Percentiles rank a stretch among this genome's conserved stretches.
Conservation (phyloP, 495 filamentous ascomycete genomes). For the Neurospora sp. region DNA sequence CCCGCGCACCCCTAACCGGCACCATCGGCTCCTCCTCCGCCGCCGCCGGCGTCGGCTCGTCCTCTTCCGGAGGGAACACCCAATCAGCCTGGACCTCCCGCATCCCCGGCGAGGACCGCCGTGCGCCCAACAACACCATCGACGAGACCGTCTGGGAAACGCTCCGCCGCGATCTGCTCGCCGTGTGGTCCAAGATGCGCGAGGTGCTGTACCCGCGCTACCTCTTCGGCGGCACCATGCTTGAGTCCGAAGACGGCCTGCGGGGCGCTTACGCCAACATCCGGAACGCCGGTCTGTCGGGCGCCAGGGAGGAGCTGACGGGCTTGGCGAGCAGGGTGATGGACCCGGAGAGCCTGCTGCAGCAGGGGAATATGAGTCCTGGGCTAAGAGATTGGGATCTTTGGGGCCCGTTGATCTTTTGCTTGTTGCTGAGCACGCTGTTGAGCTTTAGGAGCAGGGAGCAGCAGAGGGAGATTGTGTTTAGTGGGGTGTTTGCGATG, state of each 20-base stretch:
- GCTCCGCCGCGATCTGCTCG: conserved; percentile 76
- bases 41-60: conserved; percentile 29
- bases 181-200: conserved; percentile 95
- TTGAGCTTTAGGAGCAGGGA: conserved; percentile 65
- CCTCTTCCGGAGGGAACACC: conserved; percentile 24
- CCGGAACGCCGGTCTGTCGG: conserved; percentile 35
- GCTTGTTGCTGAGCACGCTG: conserved; percentile 74
- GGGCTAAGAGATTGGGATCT: conserved; percentile 94
- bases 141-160: conserved; percentile 97
- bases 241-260: conserved; percentile 44
- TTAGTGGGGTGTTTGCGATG: conserved; percentile 90
- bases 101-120: conserved; percentile 90
- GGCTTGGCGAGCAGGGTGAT: conserved; percentile 31
- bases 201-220: conserved; percentile 97
- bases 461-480: conserved; percentile 76
- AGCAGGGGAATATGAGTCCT: conserved; percentile 70
- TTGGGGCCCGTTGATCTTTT: conserved; percentile 93
- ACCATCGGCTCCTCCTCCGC: conserved; percentile 53
- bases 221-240: conserved; percentile 71
- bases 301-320: conserved; percentile 22
- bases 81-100: conserved; percentile 67
- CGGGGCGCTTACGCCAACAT: conserved; percentile 45
- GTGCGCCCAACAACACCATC: conserved; percentile 84
- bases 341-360: conserved; percentile 44
- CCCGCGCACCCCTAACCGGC: conserved; percentile 68